Evolutionary conservation across 2,329 filamentous ascomycete species (phyloP).

Genomic region (Ceratocystis cubensis): DNA sequence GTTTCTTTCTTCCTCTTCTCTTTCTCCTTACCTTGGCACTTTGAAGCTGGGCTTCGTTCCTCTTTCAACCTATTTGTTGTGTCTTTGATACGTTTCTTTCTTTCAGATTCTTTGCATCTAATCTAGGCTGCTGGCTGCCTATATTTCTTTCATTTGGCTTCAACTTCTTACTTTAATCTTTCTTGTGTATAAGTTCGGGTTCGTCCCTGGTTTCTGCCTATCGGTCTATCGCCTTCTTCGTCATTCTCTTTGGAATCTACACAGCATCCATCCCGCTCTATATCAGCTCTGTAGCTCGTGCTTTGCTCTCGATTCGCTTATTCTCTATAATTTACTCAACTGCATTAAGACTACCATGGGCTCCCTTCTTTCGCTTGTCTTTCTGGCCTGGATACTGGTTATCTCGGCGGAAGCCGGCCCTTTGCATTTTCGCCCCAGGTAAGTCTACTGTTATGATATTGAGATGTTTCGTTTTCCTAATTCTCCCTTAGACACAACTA

Average conservation of each 20-base stretch:
- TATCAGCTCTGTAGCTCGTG: not conserved
- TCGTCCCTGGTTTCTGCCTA: not conserved
- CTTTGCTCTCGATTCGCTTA: not conserved
- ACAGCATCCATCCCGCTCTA: not conserved
- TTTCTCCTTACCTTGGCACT: not conserved
- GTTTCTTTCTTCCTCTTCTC: not conserved
- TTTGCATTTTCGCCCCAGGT: not conserved
- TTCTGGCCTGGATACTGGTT: not conserved
- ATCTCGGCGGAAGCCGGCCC: not conserved
- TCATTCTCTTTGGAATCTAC: not conserved
- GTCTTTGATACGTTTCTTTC: not conserved
- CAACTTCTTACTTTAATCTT: not conserved
- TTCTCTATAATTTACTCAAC: not conserved
- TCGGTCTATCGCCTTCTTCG: not conserved
- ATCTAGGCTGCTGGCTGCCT: not conserved
- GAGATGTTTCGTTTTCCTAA: not conserved
- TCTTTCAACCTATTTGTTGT: slow-evolving; percentile 6
- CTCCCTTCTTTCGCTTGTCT: not conserved
- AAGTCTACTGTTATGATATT: not conserved
- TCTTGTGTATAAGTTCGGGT: not conserved
- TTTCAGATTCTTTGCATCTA: not conserved
- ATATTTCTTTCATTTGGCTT: too few species aligned
- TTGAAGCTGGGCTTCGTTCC: not conserved
- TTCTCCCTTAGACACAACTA: not conserved
- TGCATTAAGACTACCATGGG: not conserved